Conservation (phyloP, 2,329 filamentous ascomycete genomes). For the Trichoderma koningiopsis region DNA sequence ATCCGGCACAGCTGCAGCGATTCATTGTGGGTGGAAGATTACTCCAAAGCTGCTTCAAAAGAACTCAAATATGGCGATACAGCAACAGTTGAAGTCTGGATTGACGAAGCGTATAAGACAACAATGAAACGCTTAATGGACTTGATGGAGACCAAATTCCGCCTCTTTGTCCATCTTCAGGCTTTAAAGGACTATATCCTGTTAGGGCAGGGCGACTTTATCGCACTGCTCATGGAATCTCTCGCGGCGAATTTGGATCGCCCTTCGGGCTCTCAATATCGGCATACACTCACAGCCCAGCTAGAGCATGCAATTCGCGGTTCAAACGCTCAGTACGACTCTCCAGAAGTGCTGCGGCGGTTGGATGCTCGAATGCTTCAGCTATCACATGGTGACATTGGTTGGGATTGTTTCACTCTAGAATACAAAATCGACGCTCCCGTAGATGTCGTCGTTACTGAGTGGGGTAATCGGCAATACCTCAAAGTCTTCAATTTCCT, state of each 20-base stretch:
- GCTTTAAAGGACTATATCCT: constrained; percentile 94
- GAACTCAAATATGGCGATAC: constrained; percentile 93
- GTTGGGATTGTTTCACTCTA: constrained; percentile 98
- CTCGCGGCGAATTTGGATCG: constrained; percentile 89
- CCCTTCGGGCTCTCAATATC: constrained; percentile 94
- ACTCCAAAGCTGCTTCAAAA: constrained; percentile 90
- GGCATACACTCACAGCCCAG: constrained; percentile 96
- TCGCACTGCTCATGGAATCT: constrained; percentile 95
- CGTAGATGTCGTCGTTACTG: constrained; percentile 94
- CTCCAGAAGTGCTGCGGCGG: constrained; percentile 83
- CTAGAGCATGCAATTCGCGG: constrained; percentile 95
- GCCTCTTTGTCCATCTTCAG: constrained; percentile 86
- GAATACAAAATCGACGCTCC: constrained; percentile 98
- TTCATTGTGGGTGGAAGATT: constrained; percentile 91
- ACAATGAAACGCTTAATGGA: constrained; percentile 95
- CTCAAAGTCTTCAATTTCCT: constrained; percentile 99
- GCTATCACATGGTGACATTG: constrained; percentile 92
- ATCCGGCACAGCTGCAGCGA: constrained; percentile 95
- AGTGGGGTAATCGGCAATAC: constrained; percentile 94
- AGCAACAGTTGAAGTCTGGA: constrained; percentile 85
- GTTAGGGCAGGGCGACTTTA: constrained; percentile 94
- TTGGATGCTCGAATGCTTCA: constrained; percentile 98
- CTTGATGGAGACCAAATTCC: constrained; percentile 94
- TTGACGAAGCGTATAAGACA: constrained; percentile 95
- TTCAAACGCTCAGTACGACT: constrained; percentile 95